Evolutionary conservation across 768 basidiomycete species (phyloP), one percentile per base, ranked within the genome.

Genomic region (Cystobasidium tubakii): DNA sequence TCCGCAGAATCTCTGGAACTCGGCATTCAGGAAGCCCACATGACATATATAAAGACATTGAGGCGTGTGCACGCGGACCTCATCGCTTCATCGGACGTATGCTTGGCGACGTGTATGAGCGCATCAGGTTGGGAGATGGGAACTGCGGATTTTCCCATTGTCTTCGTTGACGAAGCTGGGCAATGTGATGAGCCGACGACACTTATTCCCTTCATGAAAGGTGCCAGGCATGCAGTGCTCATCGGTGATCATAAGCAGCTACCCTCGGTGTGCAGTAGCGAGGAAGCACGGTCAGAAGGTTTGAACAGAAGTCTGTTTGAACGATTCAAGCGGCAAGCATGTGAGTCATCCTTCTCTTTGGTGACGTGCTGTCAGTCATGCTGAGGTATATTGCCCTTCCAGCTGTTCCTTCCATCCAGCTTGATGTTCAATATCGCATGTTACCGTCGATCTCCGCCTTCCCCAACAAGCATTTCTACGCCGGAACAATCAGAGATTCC

Each of bases 181-280:
- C 95, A 96, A 92, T 92, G 90, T 36, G 95, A 92, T 1, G 93
- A 97, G 81, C 92, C 93, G 13, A 88, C 91, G 27, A 90, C 91
- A 23, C 83, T 95, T 70, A 89, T 97, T 77, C 91, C 93, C 0
- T 83, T 97, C 53, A 95, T 92, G 89, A 92, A 90, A 86, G 93
- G 93, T 12, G 90, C 88, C 9, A 85, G 83, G 65, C 93, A 96
- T 77, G 84, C 91, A 36, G 87, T 91, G 0, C 86, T 97, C 57
- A 94, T 97, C 77, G 93, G 93, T n/a, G 93, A 97, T 82, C 93
- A 97, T 81, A 95, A 95, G 79, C 93, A 97, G 80, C 84, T 97
- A 12, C 92, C 19, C 6, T 66, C 43, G 0, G 34, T 46, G 1
- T 10, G 10, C 34, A 76, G 86, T 25, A 91, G 89, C 75, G 84